Percentiles rank a stretch among this genome's conserved stretches.
Evolutionary conservation across 2,329 filamentous ascomycete genomes (phyloP).

Genomic region (Xylariales sp.): DNA sequence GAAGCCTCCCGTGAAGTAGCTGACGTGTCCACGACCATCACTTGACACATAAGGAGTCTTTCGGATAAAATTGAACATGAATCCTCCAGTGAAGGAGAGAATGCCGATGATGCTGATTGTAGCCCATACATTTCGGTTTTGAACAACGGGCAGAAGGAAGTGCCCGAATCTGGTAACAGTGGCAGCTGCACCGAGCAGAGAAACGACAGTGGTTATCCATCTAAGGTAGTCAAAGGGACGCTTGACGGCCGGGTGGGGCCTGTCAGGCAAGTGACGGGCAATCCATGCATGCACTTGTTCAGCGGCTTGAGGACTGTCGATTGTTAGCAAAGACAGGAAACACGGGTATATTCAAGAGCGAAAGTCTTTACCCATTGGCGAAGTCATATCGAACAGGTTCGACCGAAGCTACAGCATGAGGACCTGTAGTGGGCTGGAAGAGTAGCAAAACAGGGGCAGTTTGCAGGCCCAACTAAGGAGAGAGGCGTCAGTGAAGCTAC

Average conservation of each 20-base stretch:
- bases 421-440: constrained; percentile 80
- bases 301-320: constrained; percentile 61
- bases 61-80: constrained; percentile 99
- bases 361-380: constrained; percentile 63
- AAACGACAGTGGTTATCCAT: constrained; percentile 62
- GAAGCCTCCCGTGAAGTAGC: constrained; percentile 87
- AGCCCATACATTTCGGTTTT: constrained; percentile 92
- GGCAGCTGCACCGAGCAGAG: constrained; percentile 66
- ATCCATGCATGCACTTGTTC: constrained; percentile 80
- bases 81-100: constrained; percentile 87
- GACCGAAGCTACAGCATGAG: constrained; percentile 64
- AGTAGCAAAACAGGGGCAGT: constrained; percentile 87
- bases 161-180: constrained; percentile 67
- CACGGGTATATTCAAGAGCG: not conserved
- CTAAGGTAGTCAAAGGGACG: constrained; percentile 86
- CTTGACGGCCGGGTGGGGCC: constrained; percentile 70
- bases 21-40: constrained; percentile 79
- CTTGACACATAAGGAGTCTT: constrained; percentile 89
- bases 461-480: constrained; percentile 77
- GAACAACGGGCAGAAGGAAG: constrained; percentile 74
- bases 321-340: constrained; percentile 6
- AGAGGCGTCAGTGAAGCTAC: not conserved
- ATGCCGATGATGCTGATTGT: constrained; percentile 83
- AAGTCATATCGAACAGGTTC: constrained; percentile 83
- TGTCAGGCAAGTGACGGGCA: constrained; percentile 68